Evolutionary conservation across 352 stramenopile species (phyloP).

Genomic region (Pythium pyrilobum): DNA sequence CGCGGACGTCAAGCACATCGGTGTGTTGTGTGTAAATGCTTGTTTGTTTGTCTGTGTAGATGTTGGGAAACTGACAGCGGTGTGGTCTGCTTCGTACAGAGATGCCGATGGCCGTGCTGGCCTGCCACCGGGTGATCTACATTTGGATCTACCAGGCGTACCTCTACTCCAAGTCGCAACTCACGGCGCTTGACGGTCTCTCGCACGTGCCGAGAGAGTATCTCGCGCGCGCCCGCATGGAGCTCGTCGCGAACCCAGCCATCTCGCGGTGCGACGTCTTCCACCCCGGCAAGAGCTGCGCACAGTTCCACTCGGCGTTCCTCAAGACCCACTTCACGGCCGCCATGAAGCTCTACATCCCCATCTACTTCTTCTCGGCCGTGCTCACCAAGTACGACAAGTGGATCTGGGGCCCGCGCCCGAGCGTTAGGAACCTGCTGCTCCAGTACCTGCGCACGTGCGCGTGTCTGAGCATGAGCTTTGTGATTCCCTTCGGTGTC

Average conservation of each 20-base stretch:
- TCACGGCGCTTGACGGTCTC: slow-evolving; percentile 47
- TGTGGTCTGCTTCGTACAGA: too few relatives aligned
- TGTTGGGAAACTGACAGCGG: too few relatives aligned
- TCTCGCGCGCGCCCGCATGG: slow-evolving; percentile 43
- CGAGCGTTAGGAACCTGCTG: slow-evolving; percentile 26
- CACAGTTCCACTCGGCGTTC: slow-evolving; percentile 41
- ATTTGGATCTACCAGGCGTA: slow-evolving; percentile 54
- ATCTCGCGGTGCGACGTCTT: slow-evolving; percentile 55
- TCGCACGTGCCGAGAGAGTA: slow-evolving; percentile 31
- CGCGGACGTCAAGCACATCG: slow-evolving; percentile 41
- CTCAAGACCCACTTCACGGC: slow-evolving; percentile 37
- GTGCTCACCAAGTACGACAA: slow-evolving; percentile 62
- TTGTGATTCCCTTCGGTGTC: slow-evolving; percentile 45
- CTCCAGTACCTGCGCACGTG: slow-evolving; percentile 62
- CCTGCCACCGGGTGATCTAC: slow-evolving; percentile 49
- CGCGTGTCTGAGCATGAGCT: slow-evolving; percentile 57
- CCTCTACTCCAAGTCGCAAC: slow-evolving; percentile 41
- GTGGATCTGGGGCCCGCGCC: slow-evolving; percentile 58
- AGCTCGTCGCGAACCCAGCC: slow-evolving; percentile 36
- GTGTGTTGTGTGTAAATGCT: slow-evolving; percentile 17
- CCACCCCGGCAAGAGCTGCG: slow-evolving; percentile 25
- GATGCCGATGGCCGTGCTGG: slow-evolving; percentile 33
- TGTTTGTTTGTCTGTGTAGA: background rate
- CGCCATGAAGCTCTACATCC: slow-evolving; percentile 55
- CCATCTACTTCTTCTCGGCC: slow-evolving; percentile 61